phyloP scores from a whole-genome alignment of 306 rosid species.

The Lithocarpus polystachyus region DNA sequence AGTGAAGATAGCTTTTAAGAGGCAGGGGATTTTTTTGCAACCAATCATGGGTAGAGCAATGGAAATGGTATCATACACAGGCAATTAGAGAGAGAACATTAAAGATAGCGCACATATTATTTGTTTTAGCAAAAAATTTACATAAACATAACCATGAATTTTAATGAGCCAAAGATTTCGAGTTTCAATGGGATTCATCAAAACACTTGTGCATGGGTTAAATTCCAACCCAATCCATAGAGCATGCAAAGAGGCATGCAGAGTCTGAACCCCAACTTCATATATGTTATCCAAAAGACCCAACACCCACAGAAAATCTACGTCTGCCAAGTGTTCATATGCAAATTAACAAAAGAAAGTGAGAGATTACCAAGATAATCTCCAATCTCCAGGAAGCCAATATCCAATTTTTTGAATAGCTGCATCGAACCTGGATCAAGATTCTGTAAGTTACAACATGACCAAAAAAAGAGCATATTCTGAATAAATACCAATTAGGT shows the following conservation, averaged over 20 bases:
- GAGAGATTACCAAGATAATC: slow-evolving; percentile 57
- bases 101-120: background rate
- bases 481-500: background rate
- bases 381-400: slow-evolving; percentile 42
- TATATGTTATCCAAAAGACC: background rate
- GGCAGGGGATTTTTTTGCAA: background rate
- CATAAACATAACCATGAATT: background rate
- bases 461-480: background rate
- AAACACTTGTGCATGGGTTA: background rate
- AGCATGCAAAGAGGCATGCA: background rate
- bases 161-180: background rate
- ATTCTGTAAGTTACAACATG: slow-evolving; percentile 17
- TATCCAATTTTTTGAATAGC: slow-evolving; percentile 44
- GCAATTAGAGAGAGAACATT: background rate
- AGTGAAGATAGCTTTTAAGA: background rate
- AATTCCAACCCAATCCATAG: background rate
- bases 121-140: background rate
- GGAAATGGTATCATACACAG: background rate
- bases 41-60: background rate
- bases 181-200: background rate
- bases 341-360: background rate
- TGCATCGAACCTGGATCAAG: slow-evolving; percentile 51
- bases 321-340: background rate
- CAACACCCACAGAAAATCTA: background rate
- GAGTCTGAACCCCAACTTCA: background rate